A percentile compares a stretch with the other conserved stretches of the same genome.
These are phyloP conservation scores for Boletellus ananas DNA, from an alignment of 768 basidiomycete genomes.

Conservation along the genomic window DNA sequence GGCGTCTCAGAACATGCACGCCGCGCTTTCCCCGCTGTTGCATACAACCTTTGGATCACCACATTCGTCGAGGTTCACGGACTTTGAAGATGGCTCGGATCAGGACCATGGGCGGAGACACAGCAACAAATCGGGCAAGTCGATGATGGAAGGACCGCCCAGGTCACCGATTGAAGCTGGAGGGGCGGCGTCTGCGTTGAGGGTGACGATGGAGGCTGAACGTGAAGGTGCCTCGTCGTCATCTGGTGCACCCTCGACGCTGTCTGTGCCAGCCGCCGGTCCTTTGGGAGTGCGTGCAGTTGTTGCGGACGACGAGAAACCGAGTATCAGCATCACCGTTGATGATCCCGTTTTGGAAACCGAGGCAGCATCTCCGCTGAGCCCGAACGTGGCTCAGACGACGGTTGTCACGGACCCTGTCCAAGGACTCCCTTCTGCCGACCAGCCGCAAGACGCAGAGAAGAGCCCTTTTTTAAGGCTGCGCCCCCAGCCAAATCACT, in stretches of 20 bases:
- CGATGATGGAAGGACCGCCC: slow-evolving; percentile 13
- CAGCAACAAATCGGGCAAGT: slow-evolving; percentile 15
- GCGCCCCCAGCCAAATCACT: slow-evolving; percentile 18
- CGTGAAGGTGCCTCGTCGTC: not conserved
- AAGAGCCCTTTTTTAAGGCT: slow-evolving; percentile 24
- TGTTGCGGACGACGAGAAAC: slow-evolving; percentile 17
- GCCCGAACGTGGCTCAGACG: slow-evolving; percentile 7
- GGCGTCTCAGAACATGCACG: slow-evolving; percentile 4
- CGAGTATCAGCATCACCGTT: slow-evolving; percentile 7
- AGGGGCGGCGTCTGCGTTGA: slow-evolving; percentile 16
- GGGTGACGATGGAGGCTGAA: slow-evolving; percentile 14
- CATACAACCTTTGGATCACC: slow-evolving; percentile 43
- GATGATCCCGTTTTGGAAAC: slow-evolving; percentile 6
- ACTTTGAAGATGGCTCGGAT: slow-evolving; percentile 28
- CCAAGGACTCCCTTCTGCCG: slow-evolving; percentile 1
- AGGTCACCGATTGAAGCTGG: slow-evolving; percentile 13
- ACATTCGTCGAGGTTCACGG: slow-evolving; percentile 29
- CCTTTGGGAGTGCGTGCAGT: slow-evolving; percentile 1
- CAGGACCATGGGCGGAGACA: slow-evolving; percentile 16
- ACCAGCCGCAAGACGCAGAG: slow-evolving; percentile 6
- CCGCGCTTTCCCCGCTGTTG: slow-evolving; percentile 34
- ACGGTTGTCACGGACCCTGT: slow-evolving; percentile 17
- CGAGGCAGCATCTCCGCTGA: slow-evolving; percentile 7
- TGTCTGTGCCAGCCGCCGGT: not conserved
- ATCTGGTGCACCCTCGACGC: not conserved